Evolutionary conservation across 2,329 filamentous ascomycete species (phyloP).

Genomic region (Botrytis porri): DNA sequence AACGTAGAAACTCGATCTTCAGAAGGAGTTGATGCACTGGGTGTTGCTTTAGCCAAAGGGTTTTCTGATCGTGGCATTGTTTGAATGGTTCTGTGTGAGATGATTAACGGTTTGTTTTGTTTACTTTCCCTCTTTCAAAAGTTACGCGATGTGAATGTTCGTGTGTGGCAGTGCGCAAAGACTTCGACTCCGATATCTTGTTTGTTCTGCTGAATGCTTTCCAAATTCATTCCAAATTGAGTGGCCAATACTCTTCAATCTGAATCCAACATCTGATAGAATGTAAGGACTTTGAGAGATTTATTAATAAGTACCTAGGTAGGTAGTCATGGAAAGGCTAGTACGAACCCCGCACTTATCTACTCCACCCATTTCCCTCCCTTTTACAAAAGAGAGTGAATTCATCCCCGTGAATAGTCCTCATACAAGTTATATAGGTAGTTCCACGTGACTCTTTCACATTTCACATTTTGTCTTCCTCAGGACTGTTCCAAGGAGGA

Average conservation of each 20-base stretch:
- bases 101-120: not conserved
- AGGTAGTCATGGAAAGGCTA: too few species aligned
- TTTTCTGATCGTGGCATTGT: not conserved
- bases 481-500: too few species aligned
- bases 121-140: not conserved
- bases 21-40: not conserved
- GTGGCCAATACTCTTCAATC: not conserved
- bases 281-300: not conserved
- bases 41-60: not conserved
- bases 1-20: not conserved
- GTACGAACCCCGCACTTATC: too few species aligned
- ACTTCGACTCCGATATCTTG: not conserved
- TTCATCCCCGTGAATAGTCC: too few species aligned
- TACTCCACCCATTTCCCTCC: too few species aligned
- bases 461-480: too few species aligned
- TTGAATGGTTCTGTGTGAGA: not conserved
- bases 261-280: not conserved
- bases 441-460: too few species aligned
- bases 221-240: not conserved
- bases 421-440: too few species aligned
- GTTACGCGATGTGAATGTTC: not conserved
- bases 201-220: not conserved
- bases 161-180: not conserved
- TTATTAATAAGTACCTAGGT: too few species aligned
- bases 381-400: too few species aligned